Percentiles rank a stretch among this genome's conserved stretches.
phyloP scores from a whole-genome alignment of 257 asterid genomes.

The Voacanga thouarsii region DNA sequence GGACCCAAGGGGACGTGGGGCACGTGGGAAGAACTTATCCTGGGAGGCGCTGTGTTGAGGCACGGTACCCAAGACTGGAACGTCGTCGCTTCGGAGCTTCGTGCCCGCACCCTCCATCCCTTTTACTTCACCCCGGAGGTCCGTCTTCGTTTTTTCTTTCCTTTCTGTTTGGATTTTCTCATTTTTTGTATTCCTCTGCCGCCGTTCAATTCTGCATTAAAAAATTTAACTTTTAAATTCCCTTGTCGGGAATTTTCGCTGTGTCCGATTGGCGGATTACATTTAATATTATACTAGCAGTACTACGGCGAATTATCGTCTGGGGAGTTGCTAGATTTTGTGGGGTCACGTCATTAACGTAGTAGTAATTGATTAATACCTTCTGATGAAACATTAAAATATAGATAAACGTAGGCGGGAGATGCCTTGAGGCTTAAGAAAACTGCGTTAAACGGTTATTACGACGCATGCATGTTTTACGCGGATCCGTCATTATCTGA shows the following conservation, averaged over 20 bases:
- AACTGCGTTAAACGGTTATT: not conserved
- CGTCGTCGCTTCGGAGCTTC: slow-evolving; percentile 80
- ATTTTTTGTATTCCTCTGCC: no score
- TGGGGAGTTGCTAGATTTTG: slow-evolving; percentile 13
- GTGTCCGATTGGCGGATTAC: not conserved
- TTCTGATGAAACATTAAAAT: not conserved
- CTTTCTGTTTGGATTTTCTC: no score
- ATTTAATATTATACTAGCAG: not conserved
- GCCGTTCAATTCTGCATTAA: no score
- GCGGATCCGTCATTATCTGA: slow-evolving; percentile 3
- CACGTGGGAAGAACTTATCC: slow-evolving; percentile 85
- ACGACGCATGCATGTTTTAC: not conserved
- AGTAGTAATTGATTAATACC: not conserved
- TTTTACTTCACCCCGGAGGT: slow-evolving; percentile 65
- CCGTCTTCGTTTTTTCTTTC: not conserved
- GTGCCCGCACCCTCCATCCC: slow-evolving; percentile 54
- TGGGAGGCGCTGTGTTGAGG: slow-evolving; percentile 71
- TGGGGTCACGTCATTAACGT: slow-evolving; percentile 11
- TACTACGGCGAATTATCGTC: not conserved
- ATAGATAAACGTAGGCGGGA: no score
- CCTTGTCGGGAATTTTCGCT: not conserved
- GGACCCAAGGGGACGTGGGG: slow-evolving; percentile 57
- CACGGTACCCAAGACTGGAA: slow-evolving; percentile 65
- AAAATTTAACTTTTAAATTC: not conserved
- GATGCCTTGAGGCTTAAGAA: slow-evolving; percentile 16